phyloP scores from a whole-genome alignment of 2,329 filamentous ascomycete genomes.

The Trematosphaeria pertusa region DNA sequence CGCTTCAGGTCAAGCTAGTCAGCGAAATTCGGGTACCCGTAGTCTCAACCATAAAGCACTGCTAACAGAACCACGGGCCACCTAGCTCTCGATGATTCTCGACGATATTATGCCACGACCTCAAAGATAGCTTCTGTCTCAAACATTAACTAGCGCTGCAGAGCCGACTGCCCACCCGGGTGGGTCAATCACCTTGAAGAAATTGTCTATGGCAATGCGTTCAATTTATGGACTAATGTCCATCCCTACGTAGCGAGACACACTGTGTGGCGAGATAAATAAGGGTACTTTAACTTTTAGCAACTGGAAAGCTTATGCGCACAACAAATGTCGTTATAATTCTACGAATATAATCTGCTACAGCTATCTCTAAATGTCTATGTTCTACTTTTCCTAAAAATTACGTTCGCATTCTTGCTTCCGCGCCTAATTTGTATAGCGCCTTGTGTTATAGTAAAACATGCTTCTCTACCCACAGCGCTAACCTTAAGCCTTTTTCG shows the following conservation, averaged over 20 bases:
- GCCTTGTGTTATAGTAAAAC: background rate
- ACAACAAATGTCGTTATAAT: background rate
- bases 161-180: too few species aligned
- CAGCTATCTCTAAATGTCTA: background rate
- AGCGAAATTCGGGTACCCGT: too few species aligned
- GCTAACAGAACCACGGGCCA: too few species aligned
- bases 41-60: too few species aligned
- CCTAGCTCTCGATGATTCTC: too few species aligned
- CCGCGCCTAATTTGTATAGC: background rate
- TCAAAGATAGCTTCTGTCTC: too few species aligned
- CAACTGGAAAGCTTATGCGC: background rate
- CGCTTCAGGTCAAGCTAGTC: too few species aligned
- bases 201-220: too few species aligned
- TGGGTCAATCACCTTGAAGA: too few species aligned
- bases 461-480: conserved; percentile 3
- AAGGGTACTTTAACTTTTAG: background rate
- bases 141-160: too few species aligned
- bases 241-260: background rate
- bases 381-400: background rate
- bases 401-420: background rate
- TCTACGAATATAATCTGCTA: background rate
- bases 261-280: background rate
- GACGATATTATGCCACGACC: too few species aligned
- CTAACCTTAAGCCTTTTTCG: background rate
- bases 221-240: too few species aligned